Evolutionary conservation across 331 rosid genomes (phyloP).

Genomic region (Prunus yedoensis): DNA sequence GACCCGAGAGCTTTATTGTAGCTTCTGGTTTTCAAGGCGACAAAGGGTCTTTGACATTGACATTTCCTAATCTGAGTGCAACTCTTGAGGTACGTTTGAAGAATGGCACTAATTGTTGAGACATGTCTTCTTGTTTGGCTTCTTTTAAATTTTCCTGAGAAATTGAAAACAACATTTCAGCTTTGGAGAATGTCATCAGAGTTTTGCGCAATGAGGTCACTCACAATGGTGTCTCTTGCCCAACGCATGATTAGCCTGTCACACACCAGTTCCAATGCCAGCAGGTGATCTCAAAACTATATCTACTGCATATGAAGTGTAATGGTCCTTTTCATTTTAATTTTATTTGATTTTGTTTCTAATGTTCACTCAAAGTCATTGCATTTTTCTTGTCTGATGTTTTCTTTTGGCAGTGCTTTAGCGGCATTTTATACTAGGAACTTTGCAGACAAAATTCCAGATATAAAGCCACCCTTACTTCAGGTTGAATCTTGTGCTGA

Average conservation of each 20-base stretch:
- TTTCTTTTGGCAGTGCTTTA: slow-evolving; percentile 67
- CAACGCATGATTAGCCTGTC: slow-evolving; percentile 86
- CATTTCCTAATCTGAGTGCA: slow-evolving; percentile 74
- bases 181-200: slow-evolving; percentile 93
- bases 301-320: slow-evolving; percentile 18
- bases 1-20: slow-evolving; percentile 69
- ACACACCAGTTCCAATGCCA: slow-evolving; percentile 73
- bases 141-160: slow-evolving; percentile 44
- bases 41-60: slow-evolving; percentile 85
- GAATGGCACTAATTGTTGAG: slow-evolving; percentile 35
- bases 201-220: slow-evolving; percentile 86
- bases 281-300: slow-evolving; percentile 59
- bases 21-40: slow-evolving; percentile 94
- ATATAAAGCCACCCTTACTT: slow-evolving; percentile 80
- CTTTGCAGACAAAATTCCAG: slow-evolving; percentile 73
- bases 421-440: slow-evolving; percentile 96
- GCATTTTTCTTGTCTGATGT: neutral
- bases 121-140: slow-evolving; percentile 38
- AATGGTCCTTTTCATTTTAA: neutral
- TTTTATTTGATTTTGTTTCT: neutral
- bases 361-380: neutral
- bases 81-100: slow-evolving; percentile 69
- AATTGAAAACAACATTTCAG: slow-evolving; percentile 66
- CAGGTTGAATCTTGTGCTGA: slow-evolving; percentile 61
- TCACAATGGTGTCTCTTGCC: slow-evolving; percentile 94